Percentiles rank a stretch among this genome's conserved stretches.
Evolutionary conservation across 495 filamentous ascomycete species (phyloP).

Genomic region (Bryoglossum gracile): DNA sequence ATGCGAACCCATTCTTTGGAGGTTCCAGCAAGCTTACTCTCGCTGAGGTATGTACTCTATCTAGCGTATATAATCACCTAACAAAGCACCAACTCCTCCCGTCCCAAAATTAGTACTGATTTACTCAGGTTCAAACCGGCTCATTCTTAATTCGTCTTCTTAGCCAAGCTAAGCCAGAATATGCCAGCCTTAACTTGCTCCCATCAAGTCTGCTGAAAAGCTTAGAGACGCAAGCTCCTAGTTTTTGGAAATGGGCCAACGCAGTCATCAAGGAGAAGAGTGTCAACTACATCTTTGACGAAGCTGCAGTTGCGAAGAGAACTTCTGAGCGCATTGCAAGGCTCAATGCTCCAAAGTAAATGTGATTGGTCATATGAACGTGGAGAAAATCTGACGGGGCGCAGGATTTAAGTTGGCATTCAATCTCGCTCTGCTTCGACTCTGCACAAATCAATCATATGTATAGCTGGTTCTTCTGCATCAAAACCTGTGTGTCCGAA

Average conservation of each 20-base stretch:
- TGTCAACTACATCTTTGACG: constrained; percentile 59
- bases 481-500: too few relatives aligned
- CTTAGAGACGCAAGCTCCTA: constrained; percentile 49
- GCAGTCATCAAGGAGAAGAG: constrained; percentile 56
- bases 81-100: too few relatives aligned
- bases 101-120: neutral
- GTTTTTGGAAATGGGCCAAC: constrained; percentile 60
- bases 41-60: constrained; percentile 56
- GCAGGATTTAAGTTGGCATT: too few relatives aligned
- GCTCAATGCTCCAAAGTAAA: too few relatives aligned
- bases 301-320: constrained; percentile 26
- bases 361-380: too few relatives aligned
- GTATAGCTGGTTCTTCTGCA: too few relatives aligned
- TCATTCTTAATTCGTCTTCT: constrained; percentile 59
- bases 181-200: constrained; percentile 39
- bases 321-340: constrained; percentile 33
- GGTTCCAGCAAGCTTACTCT: constrained; percentile 67
- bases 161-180: constrained; percentile 39
- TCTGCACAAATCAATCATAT: too few relatives aligned
- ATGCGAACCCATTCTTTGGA: constrained; percentile 72
- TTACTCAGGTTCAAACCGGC: constrained; percentile 50
- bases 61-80: neutral
- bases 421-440: too few relatives aligned
- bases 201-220: constrained; percentile 40
- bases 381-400: too few relatives aligned